Conservation (phyloP, 331 rosid genomes). For the Arachis monticola region DNA sequence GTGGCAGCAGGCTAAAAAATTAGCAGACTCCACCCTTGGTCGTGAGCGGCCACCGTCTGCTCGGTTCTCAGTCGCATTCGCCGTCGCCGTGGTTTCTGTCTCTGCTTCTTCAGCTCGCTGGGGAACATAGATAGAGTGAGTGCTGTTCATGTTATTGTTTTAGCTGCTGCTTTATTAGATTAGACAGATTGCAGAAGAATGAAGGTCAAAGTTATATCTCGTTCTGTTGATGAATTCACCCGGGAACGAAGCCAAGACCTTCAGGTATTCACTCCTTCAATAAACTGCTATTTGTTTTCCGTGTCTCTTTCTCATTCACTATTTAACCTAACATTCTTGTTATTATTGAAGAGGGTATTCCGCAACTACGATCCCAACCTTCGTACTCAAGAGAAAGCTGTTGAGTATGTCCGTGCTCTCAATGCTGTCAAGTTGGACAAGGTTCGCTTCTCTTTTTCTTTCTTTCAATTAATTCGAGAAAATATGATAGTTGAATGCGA, state of each 20-base stretch:
- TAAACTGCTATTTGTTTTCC: background rate
- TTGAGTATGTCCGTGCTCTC: conserved; percentile 85
- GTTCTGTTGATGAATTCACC: conserved; percentile 81
- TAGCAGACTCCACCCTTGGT: too few species aligned
- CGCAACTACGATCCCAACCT: conserved; percentile 82
- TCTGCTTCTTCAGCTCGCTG: too few species aligned
- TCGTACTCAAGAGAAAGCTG: conserved; percentile 87
- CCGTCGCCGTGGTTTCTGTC: too few species aligned
- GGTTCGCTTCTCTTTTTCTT: conserved; percentile 43
- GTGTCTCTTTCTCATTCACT: background rate
- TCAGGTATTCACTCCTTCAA: conserved; percentile 54
- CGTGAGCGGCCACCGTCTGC: too few species aligned
- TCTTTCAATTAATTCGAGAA: background rate
- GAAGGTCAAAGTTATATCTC: conserved; percentile 93
- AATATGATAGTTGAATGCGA: background rate
- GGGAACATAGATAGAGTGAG: too few species aligned
- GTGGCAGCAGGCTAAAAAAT: too few species aligned
- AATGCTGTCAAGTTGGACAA: conserved; percentile 89
- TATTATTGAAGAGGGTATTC: conserved; percentile 65
- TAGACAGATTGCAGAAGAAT: conserved; percentile 30
- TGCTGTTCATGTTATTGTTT: background rate
- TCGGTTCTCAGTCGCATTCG: too few species aligned
- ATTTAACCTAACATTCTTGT: background rate
- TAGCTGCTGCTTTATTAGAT: background rate
- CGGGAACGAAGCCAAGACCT: conserved; percentile 94